These are phyloP conservation scores for Starmerella vaccinii DNA, from an alignment of 805 yeast genomes.

Conservation along the genomic window DNA sequence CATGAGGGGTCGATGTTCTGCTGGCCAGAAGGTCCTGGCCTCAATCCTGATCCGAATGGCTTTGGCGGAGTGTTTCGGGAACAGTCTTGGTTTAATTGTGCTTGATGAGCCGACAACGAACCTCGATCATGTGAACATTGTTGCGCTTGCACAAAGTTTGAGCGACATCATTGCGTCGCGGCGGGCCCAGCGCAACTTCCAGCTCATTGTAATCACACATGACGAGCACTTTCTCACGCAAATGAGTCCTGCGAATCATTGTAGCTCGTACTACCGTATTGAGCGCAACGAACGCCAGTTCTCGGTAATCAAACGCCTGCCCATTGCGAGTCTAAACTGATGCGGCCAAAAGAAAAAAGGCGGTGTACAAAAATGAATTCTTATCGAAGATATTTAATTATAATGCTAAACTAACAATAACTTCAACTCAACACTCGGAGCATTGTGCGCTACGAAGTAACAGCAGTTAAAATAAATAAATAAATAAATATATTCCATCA, in stretches of 20 bases:
- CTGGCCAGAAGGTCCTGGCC: slow-evolving; percentile 93
- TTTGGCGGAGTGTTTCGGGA: slow-evolving; percentile 89
- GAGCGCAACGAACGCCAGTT: slow-evolving; percentile 71
- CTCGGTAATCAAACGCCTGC: slow-evolving; percentile 55
- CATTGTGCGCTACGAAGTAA: too few species aligned
- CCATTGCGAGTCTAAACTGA: slow-evolving; percentile 22
- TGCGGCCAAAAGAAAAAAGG: too few species aligned
- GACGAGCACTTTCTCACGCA: slow-evolving; percentile 81
- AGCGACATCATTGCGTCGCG: slow-evolving; percentile 65
- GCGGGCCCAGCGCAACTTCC: slow-evolving; percentile 74
- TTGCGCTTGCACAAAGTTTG: slow-evolving; percentile 72
- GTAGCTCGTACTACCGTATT: slow-evolving; percentile 78
- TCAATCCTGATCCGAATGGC: slow-evolving; percentile 85
- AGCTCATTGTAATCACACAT: slow-evolving; percentile 89
- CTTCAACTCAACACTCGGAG: too few species aligned
- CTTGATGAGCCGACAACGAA: slow-evolving; percentile 97
- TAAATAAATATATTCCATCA: too few species aligned
- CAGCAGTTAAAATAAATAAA: too few species aligned
- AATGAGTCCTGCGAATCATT: slow-evolving; percentile 75
- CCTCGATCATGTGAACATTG: slow-evolving; percentile 79
- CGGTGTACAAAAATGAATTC: too few species aligned
- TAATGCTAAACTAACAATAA: too few species aligned
- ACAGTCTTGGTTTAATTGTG: slow-evolving; percentile 90
- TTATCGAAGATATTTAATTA: too few species aligned
- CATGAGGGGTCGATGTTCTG: slow-evolving; percentile 97